Conservation (phyloP, 1,284 basidiomycete genomes). For the Moesziomyces sp. region DNA sequence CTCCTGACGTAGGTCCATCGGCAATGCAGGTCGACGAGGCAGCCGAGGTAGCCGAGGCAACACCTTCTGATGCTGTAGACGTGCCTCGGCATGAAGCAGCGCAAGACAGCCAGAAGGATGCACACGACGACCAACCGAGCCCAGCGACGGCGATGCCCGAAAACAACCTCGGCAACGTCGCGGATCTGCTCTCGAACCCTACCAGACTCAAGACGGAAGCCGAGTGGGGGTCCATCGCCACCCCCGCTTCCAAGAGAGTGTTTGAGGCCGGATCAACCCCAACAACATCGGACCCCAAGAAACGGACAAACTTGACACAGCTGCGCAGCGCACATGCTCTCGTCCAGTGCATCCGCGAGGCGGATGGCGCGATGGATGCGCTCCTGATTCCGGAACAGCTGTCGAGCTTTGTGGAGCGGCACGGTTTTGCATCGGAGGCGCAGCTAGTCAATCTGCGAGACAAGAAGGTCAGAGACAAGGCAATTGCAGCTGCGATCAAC, state of each 20-base stretch:
- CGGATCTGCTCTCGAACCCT: conserved; percentile 16
- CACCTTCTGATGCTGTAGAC: neutral
- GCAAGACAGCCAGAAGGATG: neutral
- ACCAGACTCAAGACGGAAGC: conserved; percentile 10
- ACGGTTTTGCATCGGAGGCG: conserved; percentile 28
- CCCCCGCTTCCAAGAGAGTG: conserved; percentile 14
- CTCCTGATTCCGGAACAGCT: conserved; percentile 34
- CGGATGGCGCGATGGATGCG: conserved; percentile 40
- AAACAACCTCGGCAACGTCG: conserved; percentile 13
- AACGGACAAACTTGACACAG: conserved; percentile 33
- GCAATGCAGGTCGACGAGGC: neutral
- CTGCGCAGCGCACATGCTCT: conserved; percentile 33
- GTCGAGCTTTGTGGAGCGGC: conserved; percentile 30
- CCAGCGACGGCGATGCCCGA: neutral
- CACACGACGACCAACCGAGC: neutral
- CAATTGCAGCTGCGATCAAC: conserved; percentile 21
- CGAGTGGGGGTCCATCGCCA: neutral
- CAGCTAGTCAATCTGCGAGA: conserved; percentile 44
- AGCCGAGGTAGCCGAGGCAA: no score
- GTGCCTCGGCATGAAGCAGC: neutral
- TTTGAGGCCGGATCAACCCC: conserved; percentile 1
- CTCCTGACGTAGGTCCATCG: conserved; percentile 1
- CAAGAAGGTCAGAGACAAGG: conserved; percentile 35
- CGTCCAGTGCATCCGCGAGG: conserved; percentile 39
- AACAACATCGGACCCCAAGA: conserved; percentile 26